These are phyloP conservation scores for Microcos paniculata DNA, from an alignment of 345 rosid genomes.

Conservation along the genomic window DNA sequence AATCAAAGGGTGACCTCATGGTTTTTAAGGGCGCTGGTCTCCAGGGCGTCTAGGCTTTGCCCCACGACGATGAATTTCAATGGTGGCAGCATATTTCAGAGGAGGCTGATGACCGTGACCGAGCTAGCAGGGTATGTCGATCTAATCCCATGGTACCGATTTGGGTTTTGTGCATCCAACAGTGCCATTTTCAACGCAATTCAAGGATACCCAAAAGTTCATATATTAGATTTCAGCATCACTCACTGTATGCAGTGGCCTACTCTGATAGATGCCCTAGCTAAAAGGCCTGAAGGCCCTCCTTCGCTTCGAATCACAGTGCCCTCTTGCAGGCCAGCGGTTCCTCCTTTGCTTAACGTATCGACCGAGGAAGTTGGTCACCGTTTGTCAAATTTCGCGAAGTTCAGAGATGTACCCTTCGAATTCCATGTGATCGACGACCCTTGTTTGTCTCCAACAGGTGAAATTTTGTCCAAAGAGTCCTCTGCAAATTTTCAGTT, in stretches of 20 bases:
- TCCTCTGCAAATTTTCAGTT: constrained; percentile 21
- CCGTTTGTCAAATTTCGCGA: constrained; percentile 59
- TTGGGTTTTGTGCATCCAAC: constrained; percentile 68
- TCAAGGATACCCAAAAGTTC: constrained; percentile 49
- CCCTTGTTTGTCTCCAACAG: not conserved
- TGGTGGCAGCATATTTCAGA: constrained; percentile 31
- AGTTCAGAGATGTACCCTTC: constrained; percentile 51
- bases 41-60: constrained; percentile 59
- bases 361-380: constrained; percentile 52
- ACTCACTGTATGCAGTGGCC: constrained; percentile 84
- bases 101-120: constrained; percentile 55
- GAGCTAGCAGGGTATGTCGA: constrained; percentile 73
- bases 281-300: constrained; percentile 64
- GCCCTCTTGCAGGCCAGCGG: constrained; percentile 47
- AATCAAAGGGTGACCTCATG: constrained; percentile 65
- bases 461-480: constrained; percentile 18
- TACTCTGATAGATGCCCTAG: constrained; percentile 62
- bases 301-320: constrained; percentile 62
- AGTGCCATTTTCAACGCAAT: constrained; percentile 48
- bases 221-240: constrained; percentile 64
- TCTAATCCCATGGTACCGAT: constrained; percentile 75
- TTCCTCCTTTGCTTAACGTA: constrained; percentile 60
- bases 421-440: constrained; percentile 43
- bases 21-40: constrained; percentile 63
- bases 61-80: constrained; percentile 45